Conservation (phyloP, 192 early-diverging fungal species). For the Coemansia sp. region DNA sequence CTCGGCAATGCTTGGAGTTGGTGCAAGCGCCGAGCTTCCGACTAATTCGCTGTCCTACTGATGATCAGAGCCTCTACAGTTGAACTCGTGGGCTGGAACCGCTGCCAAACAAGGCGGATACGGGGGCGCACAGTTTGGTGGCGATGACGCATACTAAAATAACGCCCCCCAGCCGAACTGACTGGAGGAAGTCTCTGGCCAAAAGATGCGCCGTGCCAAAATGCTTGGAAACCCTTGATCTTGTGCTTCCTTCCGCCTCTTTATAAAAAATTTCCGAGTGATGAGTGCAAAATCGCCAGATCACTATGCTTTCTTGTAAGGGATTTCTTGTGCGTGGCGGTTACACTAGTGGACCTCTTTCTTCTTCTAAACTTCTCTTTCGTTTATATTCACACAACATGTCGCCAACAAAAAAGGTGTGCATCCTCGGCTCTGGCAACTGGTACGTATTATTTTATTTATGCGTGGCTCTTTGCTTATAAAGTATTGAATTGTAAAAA, state of each 20-base stretch:
- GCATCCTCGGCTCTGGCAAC: conserved; percentile 93
- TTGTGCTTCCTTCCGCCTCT: neutral
- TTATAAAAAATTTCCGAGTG: neutral
- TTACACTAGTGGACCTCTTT: neutral
- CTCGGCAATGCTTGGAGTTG: conserved; percentile 40
- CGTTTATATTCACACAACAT: conserved; percentile 10
- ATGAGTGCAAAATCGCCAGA: neutral
- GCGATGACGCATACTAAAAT: neutral
- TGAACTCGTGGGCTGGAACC: neutral
- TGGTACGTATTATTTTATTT: conserved; percentile 64
- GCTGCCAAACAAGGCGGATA: neutral
- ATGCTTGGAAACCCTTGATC: no score
- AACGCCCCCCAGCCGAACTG: neutral
- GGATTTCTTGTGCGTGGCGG: neutral
- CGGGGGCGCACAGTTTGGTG: neutral
- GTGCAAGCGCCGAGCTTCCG: conserved; percentile 30
- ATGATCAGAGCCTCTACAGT: neutral
- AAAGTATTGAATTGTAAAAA: neutral
- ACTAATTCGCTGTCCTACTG: conserved; percentile 31
- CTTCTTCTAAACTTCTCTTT: conserved; percentile 3
- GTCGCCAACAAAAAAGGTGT: conserved; percentile 67
- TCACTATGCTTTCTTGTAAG: neutral
- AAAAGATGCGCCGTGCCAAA: neutral
- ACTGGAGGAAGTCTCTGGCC: no score
- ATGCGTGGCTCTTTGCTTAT: neutral